Evolutionary conservation across 192 early-diverging fungal species (phyloP), one percentile per base, ranked within the genome.

Genomic region (Spizellomyces punctatus): DNA sequence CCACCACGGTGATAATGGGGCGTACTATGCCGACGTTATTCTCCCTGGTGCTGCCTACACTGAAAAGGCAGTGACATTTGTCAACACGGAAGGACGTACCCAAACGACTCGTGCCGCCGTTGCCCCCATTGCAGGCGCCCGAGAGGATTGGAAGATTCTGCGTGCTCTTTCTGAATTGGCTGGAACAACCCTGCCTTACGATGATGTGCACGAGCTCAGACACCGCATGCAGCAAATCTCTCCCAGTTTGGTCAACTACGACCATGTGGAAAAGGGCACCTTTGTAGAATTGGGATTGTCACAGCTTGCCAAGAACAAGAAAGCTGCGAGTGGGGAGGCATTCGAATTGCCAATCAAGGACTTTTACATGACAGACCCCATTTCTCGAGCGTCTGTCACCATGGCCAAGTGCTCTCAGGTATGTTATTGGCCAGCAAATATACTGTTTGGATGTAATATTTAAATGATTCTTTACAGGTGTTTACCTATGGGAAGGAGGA

Each of bases 81-180:
- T 99, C 64, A 99, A 97, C 86, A 98, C 96, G 9, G 97, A 99
- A 76, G 97, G 97, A 55, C 91, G 97, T 46, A 82, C 94, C 49
- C 97, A 99, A 79, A 81, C 87, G 54, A 96, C 97, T 16, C 93
- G 96, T 57, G 93, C 94, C 42, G 94, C 96, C 10, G 96, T 99
- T 19, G 86, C 89, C 49, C 90, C 92, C 12, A 94, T 95, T 8
- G 91, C 85, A 17, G 92, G 88, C 45, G 92, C 97, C 8, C 94
- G 97, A 62, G 96, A 98, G 70, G 97, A 99, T 86, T 99, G 97
- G 97, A 97, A 96, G 90, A 96, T 99, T 64, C 84, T 99, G 55
- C 94, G 97, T 50, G 97, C 97, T 5, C 80, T 99, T 44, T 95
- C 95, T 5, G 95, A 99, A 80, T 83, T 94, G n/a, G 83, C 89